phyloP scores from a whole-genome alignment of 208 protist species.

The Perkinsela sp. region DNA sequence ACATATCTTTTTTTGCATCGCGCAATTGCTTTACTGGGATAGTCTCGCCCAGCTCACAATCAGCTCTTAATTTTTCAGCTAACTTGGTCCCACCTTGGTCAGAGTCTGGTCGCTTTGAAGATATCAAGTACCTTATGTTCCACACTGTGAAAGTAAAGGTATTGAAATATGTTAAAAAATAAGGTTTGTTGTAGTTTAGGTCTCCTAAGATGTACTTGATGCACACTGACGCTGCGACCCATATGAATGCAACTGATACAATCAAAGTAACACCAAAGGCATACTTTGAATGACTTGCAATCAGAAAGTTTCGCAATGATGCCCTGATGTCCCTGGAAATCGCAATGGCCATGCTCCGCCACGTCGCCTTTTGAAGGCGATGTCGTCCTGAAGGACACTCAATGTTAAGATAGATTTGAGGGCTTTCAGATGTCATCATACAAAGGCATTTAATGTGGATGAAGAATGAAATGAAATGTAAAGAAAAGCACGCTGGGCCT shows the following conservation, averaged over 20 bases:
- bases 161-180: conserved; percentile 71
- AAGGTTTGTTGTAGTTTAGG: conserved; percentile 43
- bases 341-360: no score
- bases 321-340: no score
- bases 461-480: no score
- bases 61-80: no score
- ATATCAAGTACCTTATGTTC: conserved; percentile 33
- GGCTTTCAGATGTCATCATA: no score
- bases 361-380: no score
- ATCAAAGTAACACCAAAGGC: conserved; percentile 41
- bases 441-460: no score
- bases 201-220: conserved; percentile 62
- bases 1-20: neutral
- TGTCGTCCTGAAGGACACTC: no score
- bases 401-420: no score
- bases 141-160: conserved; percentile 45
- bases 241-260: conserved; percentile 54
- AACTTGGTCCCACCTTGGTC: neutral
- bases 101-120: conserved; percentile 11
- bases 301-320: neutral
- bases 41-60: neutral
- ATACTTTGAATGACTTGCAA: conserved; percentile 12
- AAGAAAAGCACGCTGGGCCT: neutral
- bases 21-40: neutral
- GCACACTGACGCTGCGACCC: conserved; percentile 46